These are phyloP conservation scores for Dactylonectria macrodidyma DNA, from an alignment of 2,329 filamentous ascomycete species.

Conservation along the genomic window DNA sequence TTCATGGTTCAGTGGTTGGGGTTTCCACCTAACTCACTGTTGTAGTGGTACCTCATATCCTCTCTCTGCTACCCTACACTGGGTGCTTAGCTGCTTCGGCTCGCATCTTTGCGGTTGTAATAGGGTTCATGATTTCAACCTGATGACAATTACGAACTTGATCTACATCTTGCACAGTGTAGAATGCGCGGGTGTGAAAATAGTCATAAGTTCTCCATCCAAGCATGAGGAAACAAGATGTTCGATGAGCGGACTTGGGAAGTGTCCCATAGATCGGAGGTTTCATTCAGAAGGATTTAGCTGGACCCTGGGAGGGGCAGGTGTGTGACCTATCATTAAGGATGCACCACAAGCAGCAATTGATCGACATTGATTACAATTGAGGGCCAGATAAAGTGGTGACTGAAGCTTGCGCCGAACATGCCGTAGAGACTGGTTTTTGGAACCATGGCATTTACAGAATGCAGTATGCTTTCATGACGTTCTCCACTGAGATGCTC, in stretches of 20 bases:
- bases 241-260: neutral
- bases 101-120: neutral
- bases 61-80: neutral
- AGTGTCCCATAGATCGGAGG: too few species aligned
- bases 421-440: neutral
- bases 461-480: constrained; percentile 7
- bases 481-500: constrained; percentile 5
- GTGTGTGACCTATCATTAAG: too few species aligned
- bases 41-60: neutral
- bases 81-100: neutral
- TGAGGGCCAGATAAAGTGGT: neutral
- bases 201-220: neutral
- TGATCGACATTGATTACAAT: neutral
- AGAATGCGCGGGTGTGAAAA: neutral
- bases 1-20: neutral
- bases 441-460: neutral
- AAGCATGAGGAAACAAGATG: neutral
- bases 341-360: neutral
- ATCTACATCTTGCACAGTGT: neutral
- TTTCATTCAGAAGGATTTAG: too few species aligned
- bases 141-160: neutral
- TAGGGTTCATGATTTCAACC: neutral
- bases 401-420: neutral
- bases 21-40: neutral
- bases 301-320: too few species aligned